Evolutionary conservation across 345 rosid species (phyloP), one percentile per base, ranked within the genome.

Genomic region (Clausena lansium): DNA sequence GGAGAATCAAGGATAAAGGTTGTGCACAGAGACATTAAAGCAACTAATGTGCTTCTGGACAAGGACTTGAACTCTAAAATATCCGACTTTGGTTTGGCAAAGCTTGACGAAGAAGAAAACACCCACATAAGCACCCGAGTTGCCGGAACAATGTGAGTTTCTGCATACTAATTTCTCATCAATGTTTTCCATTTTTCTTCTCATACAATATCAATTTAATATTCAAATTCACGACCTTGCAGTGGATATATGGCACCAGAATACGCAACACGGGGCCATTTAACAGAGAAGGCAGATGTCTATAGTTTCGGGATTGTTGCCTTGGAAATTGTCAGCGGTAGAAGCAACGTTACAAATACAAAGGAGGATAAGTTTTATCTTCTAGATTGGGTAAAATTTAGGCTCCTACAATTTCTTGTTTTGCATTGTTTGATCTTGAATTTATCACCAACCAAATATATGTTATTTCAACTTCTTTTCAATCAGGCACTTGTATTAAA

Each of bases 11-110:
- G 89, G 68, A 52, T 92, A 55, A 90, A 86, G 82, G 87, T 90
- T 74, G 92, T 92, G 67, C 97, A 92, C 28, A 85, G 94, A 77
- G 97, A 92, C 82, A 90, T 92, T 64, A 92, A 92, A 80, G 87
- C 94, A 2, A 87, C 91, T 0, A 92, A 89, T 75, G 94, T 90
- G 69, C 89, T 90, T 47, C 94, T 92, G 13, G 92, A 90, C 30
- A 80, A 80, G 78, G 65, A 84, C 68, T 81, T 92, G 4, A 87
- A 82, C 13, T 83, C 92, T 59, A 87, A 86, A 76, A 90, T 92
- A 64, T 90, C 92, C 36, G 94, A 92, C 77, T 92, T 92, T 62
- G 94, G 94, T 69, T 80, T 92, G 61, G 97, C 97, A n/a, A 92
- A 89, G 60, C 87, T 92, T 25, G 89, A 92, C 9, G 91, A 89